These are phyloP conservation scores for Blastobotrys chiropterorum DNA, from an alignment of 805 yeast species.

Conservation along the genomic window DNA sequence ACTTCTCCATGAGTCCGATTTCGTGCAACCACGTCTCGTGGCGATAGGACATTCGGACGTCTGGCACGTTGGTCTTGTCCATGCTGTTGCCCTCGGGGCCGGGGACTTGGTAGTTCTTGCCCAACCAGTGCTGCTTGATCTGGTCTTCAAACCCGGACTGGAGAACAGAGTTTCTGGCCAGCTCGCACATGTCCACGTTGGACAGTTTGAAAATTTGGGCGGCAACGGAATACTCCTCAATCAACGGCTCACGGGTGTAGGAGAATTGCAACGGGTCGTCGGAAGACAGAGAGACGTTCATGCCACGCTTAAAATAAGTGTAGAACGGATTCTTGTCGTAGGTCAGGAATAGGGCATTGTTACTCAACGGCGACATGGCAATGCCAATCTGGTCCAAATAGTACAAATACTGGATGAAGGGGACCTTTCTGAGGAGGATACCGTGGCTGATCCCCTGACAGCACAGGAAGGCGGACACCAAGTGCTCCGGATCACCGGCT, in stretches of 20 bases:
- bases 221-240: conserved; percentile 96
- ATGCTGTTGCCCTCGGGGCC: conserved; percentile 83
- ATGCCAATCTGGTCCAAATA: conserved; percentile 92
- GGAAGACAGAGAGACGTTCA: conserved; percentile 89
- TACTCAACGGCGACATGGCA: conserved; percentile 97
- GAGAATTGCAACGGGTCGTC: conserved; percentile 98
- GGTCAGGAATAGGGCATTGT: conserved; percentile 90
- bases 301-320: conserved; percentile 82
- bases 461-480: conserved; percentile 80
- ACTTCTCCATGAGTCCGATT: conserved; percentile 36
- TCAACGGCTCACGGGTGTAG: conserved; percentile 93
- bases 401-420: conserved; percentile 88
- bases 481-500: conserved; percentile 99
- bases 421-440: conserved; percentile 84
- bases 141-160: conserved; percentile 92
- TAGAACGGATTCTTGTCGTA: conserved; percentile 97
- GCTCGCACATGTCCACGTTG: conserved; percentile 94
- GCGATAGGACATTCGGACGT: conserved; percentile 77
- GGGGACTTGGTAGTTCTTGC: conserved; percentile 43
- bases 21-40: conserved; percentile 76
- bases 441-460: conserved; percentile 96
- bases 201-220: conserved; percentile 95
- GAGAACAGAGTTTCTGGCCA: conserved; percentile 84
- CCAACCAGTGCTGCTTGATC: conserved; percentile 90
- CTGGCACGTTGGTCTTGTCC: conserved; percentile 93